Base-by-base conservation (phyloP, 73 alveolate genomes). In the Uronychia setigera region DNA sequence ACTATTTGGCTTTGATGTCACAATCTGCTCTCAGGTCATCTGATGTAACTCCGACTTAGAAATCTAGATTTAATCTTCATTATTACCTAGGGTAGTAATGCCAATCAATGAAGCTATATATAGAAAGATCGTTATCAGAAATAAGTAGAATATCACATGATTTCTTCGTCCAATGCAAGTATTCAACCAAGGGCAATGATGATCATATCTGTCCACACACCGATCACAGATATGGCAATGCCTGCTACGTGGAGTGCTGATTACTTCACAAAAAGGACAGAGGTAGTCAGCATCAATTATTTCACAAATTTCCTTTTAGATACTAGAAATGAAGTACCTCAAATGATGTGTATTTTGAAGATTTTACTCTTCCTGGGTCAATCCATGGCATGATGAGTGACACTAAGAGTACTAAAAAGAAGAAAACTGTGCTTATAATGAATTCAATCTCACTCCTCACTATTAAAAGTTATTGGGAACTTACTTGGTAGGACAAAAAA, bases 121-220 rank as follows among this genome's bases (percentile, higher is more conserved):
- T 46, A 19, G 67, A 5, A 19, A 46, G 67, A 19, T 46, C 5
- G 67, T 11, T 46, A 19, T 11, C n/a, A 46, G 67, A 60, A 57
- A 89, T 28, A 83, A 14, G 31, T 76, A 74, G 59, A 89, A 89
- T 31, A 30, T 84, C 14, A 77, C 85, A 80, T 93, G 95, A 84
- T 93, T 95, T 60, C 92, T 80, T 57, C 84, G 90, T 25, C 99
- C 99, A 0, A 95, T 94, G 85, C 99, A 95, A 83, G 93, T 95
- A 29, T 96, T 96, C 33, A 94, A 26, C 91, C 91, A 87, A 0
- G 93, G 93, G 76, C 93, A 87, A 81, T 93, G 93, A 85, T 94
- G 98, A 79, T 95, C 99, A 32, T 87, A 91, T 80, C 95, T 88
- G 81, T 93, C 92, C 25, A 95, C 95, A 82, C 99, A 95, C 81